Conservation (phyloP, 768 basidiomycete species). For the Suillus tomentosus region DNA sequence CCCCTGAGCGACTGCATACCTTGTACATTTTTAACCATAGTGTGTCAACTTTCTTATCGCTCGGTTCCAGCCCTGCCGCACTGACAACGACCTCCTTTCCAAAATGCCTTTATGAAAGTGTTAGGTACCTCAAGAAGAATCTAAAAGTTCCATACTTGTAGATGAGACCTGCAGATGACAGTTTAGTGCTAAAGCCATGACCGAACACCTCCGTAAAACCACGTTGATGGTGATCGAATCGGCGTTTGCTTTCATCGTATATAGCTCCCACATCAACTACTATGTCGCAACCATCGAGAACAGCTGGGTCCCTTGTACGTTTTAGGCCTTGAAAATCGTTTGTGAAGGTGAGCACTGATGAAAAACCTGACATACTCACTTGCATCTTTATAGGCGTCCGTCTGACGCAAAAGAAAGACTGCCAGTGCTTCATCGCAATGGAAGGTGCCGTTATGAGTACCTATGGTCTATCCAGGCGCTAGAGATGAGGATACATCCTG, state of each 20-base stretch:
- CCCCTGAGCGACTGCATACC: slow-evolving; percentile 37
- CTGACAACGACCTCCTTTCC: slow-evolving; percentile 83
- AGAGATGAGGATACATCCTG: slow-evolving; percentile 5
- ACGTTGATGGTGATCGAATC: slow-evolving; percentile 96
- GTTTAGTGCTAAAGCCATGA: slow-evolving; percentile 82
- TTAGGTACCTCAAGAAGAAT: slow-evolving; percentile 6
- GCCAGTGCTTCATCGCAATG: slow-evolving; percentile 98
- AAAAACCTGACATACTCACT: slow-evolving; percentile 43
- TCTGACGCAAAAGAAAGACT: slow-evolving; percentile 83
- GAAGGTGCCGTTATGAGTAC: slow-evolving; percentile 94
- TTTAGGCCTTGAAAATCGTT: slow-evolving; percentile 50
- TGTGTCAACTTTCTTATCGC: slow-evolving; percentile 65
- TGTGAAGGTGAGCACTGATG: slow-evolving; percentile 5
- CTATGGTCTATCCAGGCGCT: slow-evolving; percentile 62
- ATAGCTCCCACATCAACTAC: slow-evolving; percentile 96
- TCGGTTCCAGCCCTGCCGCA: slow-evolving; percentile 46
- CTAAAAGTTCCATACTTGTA: slow-evolving; percentile 72
- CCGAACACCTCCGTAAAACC: slow-evolving; percentile 92
- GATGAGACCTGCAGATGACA: slow-evolving; percentile 89
- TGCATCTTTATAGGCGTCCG: slow-evolving; percentile 72
- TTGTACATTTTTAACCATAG: slow-evolving; percentile 92
- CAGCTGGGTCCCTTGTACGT: slow-evolving; percentile 69
- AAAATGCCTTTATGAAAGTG: slow-evolving; percentile 63
- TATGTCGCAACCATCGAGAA: slow-evolving; percentile 83
- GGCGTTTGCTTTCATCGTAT: slow-evolving; percentile 75